Conservation (phyloP, 2,329 filamentous ascomycete species). For the Paecilomyces sp. region DNA sequence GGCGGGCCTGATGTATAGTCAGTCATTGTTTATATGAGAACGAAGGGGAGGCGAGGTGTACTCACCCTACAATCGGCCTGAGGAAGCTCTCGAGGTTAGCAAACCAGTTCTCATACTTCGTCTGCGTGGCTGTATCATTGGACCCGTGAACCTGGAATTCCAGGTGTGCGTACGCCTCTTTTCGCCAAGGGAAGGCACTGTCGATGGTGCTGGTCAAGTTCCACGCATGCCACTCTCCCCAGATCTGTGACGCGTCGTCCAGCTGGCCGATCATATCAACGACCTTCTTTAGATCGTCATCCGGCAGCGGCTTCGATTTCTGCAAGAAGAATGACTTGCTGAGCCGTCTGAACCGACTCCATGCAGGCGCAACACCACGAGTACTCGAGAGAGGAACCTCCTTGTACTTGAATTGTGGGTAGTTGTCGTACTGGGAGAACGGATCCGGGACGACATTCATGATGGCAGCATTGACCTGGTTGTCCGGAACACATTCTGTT, state of each 20-base stretch:
- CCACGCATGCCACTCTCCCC: constrained; percentile 9
- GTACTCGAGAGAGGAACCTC: constrained; percentile 1
- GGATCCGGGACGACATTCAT: neutral
- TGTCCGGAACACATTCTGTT: constrained; percentile 7
- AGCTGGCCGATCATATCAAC: constrained; percentile 5
- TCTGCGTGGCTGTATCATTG: constrained; percentile 4
- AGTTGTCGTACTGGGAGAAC: neutral
- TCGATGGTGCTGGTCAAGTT: constrained; percentile 5
- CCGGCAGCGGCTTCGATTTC: constrained; percentile 4
- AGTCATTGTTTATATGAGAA: too few relatives aligned
- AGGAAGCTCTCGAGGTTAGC: constrained; percentile 8
- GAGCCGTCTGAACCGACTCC: constrained; percentile 5
- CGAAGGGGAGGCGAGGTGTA: neutral
- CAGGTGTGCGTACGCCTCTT: constrained; percentile 4
- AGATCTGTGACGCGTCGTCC: constrained; percentile 5
- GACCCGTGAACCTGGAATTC: constrained; percentile 1
- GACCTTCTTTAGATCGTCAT: constrained; percentile 4
- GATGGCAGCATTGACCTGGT: constrained; percentile 3
- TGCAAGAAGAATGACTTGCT: constrained; percentile 11
- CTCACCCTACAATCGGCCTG: constrained; percentile 8
- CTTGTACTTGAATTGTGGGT: constrained; percentile 2
- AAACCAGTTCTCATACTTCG: constrained; percentile 7
- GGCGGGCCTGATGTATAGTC: constrained; percentile 1
- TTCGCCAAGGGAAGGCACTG: constrained; percentile 9
- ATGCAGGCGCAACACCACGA: constrained; percentile 3